A percentile compares a stretch with the other conserved stretches of the same genome.
phyloP scores from a whole-genome alignment of 1,284 basidiomycete genomes.

The Xerocomus nothofagi region DNA sequence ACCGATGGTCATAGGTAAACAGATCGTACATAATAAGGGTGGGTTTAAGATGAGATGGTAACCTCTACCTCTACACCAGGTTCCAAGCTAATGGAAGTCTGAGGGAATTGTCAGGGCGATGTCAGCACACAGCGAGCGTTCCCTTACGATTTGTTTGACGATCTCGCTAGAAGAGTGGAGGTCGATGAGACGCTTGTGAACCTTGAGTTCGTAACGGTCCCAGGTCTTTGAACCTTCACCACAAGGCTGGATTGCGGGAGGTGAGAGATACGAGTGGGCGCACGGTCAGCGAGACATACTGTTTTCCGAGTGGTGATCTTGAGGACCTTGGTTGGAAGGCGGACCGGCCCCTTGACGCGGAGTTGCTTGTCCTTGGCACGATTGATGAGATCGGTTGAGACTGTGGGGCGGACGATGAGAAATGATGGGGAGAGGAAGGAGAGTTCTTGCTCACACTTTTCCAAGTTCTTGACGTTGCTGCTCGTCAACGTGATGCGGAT shows the following conservation, averaged over 20 bases:
- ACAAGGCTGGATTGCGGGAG: slow-evolving; percentile 67
- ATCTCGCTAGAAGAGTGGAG: slow-evolving; percentile 98
- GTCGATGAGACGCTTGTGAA: slow-evolving; percentile 99
- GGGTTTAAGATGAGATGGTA: slow-evolving; percentile 77
- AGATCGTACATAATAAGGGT: not conserved
- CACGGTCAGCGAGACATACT: slow-evolving; percentile 47
- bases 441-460: slow-evolving; percentile 76
- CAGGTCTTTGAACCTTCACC: slow-evolving; percentile 99
- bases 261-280: slow-evolving; percentile 6
- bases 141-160: slow-evolving; percentile 97
- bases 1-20: slow-evolving; percentile 2
- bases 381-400: slow-evolving; percentile 96
- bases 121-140: not conserved
- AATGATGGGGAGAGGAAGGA: not conserved
- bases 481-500: slow-evolving; percentile 99
- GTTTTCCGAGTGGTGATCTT: slow-evolving; percentile 99
- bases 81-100: slow-evolving; percentile 99
- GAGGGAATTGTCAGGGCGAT: slow-evolving; percentile 14
- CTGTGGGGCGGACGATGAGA: slow-evolving; percentile 41
- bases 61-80: slow-evolving; percentile 99
- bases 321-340: slow-evolving; percentile 98
- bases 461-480: slow-evolving; percentile 97
- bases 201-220: slow-evolving; percentile 99
- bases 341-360: slow-evolving; percentile 98
- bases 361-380: slow-evolving; percentile 99